A percentile compares a stretch with the other conserved stretches of the same genome.
Evolutionary conservation across 2,329 filamentous ascomycete genomes (phyloP).

Genomic region (Juglanconis juglandina): DNA sequence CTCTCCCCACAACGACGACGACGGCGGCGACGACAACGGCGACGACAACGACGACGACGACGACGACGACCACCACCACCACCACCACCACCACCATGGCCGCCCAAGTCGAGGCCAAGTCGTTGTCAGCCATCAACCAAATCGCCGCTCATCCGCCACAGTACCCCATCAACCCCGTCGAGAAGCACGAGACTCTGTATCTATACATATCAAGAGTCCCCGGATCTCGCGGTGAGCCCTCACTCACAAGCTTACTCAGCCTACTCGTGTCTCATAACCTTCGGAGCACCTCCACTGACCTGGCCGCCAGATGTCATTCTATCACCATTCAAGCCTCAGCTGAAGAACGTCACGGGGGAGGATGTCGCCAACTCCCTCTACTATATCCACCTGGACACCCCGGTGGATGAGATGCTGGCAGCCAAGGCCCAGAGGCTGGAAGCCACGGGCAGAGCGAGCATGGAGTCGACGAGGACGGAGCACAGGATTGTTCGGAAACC

Average conservation of each 20-base stretch:
- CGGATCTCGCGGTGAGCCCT: constrained; percentile 71
- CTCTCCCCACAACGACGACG: no score
- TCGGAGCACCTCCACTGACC: constrained; percentile 15
- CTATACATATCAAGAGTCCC: constrained; percentile 94
- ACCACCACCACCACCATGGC: constrained; percentile 25
- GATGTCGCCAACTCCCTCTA: constrained; percentile 88
- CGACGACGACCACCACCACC: not conserved
- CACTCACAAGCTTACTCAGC: constrained; percentile 19
- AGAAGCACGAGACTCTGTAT: constrained; percentile 66
- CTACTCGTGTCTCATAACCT: no score
- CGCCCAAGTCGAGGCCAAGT: constrained; percentile 69
- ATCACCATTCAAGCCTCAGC: constrained; percentile 81
- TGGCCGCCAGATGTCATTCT: constrained; percentile 73
- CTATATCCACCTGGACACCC: constrained; percentile 76
- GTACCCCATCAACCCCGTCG: constrained; percentile 74
- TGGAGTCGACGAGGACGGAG: constrained; percentile 37
- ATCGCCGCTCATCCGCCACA: constrained; percentile 83
- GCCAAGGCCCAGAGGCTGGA: constrained; percentile 27
- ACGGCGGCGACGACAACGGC: no score
- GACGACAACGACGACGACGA: no score
- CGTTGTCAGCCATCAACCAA: constrained; percentile 72
- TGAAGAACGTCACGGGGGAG: constrained; percentile 82
- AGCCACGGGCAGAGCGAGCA: constrained; percentile 38
- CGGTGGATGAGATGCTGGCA: constrained; percentile 47
- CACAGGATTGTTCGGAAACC: constrained; percentile 50